Percentiles rank a stretch among this genome's conserved stretches.
These are phyloP conservation scores for Cytidiella melzeri DNA, from an alignment of 768 basidiomycete species.

Conservation along the genomic window DNA sequence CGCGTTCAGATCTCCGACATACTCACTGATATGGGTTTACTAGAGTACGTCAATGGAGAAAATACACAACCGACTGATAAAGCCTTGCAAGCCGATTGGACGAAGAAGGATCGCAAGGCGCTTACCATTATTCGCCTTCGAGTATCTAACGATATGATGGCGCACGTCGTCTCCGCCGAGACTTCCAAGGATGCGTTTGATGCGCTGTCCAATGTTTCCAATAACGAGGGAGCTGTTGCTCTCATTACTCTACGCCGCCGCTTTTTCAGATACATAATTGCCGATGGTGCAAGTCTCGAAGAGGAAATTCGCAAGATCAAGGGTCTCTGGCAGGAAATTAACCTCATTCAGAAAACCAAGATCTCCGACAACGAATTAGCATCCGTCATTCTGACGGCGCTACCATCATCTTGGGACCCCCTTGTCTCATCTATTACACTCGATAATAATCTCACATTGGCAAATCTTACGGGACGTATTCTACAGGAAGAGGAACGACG, in stretches of 20 bases:
- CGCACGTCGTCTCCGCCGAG: slow-evolving; percentile 22
- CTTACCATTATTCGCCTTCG: slow-evolving; percentile 26
- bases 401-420: not conserved
- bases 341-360: not conserved
- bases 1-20: slow-evolving; percentile 2
- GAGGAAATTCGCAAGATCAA: not conserved
- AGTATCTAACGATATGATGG: slow-evolving; percentile 23
- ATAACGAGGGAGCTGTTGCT: not conserved
- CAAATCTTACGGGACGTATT: not conserved
- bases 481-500: not conserved
- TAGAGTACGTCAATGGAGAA: not conserved
- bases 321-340: not conserved
- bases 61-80: not conserved
- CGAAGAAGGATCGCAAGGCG: slow-evolving; percentile 25
- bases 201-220: not conserved
- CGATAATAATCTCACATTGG: not conserved
- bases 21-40: slow-evolving; percentile 1
- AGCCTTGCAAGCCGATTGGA: slow-evolving; percentile 15
- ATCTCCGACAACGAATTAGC: not conserved
- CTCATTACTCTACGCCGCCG: not conserved
- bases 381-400: not conserved
- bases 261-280: not conserved
- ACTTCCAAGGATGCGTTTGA: not conserved
- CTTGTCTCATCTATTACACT: not conserved
- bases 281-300: not conserved